Percentiles rank a stretch among this genome's conserved stretches.
These are phyloP conservation scores for Phoma sp. DNA, from an alignment of 2,329 filamentous ascomycete species.

Conservation along the genomic window DNA sequence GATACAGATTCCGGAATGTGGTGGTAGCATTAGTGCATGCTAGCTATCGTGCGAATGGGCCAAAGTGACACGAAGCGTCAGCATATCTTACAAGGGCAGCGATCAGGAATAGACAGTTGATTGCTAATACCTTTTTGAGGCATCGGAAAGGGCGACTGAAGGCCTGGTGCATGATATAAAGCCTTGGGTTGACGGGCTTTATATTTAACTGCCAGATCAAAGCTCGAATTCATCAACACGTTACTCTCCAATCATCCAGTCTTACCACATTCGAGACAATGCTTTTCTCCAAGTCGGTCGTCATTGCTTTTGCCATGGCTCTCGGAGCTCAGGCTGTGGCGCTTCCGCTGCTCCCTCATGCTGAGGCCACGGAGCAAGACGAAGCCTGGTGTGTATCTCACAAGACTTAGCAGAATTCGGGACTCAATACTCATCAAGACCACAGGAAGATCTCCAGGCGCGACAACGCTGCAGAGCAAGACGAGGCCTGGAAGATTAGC, in stretches of 20 bases:
- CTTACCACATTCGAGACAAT: neutral
- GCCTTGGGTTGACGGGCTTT: neutral
- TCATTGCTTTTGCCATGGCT: constrained; percentile 1
- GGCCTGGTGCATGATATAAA: neutral
- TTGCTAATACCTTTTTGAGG: neutral
- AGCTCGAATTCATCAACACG: neutral
- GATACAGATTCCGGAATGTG: neutral
- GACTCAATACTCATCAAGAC: neutral
- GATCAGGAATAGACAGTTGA: neutral
- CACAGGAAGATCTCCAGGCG: neutral
- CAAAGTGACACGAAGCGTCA: neutral
- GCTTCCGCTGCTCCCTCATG: neutral
- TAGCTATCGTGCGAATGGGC: neutral
- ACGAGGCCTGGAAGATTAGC: neutral
- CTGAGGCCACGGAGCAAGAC: constrained; percentile 2
- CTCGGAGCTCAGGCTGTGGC: neutral
- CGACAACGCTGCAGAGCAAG: neutral
- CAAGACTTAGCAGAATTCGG: neutral
- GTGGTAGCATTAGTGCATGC: neutral
- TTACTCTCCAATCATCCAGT: neutral
- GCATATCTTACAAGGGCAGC: neutral
- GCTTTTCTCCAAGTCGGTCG: neutral
- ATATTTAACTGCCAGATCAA: neutral
- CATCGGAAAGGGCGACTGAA: neutral
- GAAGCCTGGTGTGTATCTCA: neutral